Percentiles rank a stretch among this genome's conserved stretches.
Evolutionary conservation across 2,329 filamentous ascomycete genomes (phyloP).

Genomic region (Clonostachys rhizophaga): DNA sequence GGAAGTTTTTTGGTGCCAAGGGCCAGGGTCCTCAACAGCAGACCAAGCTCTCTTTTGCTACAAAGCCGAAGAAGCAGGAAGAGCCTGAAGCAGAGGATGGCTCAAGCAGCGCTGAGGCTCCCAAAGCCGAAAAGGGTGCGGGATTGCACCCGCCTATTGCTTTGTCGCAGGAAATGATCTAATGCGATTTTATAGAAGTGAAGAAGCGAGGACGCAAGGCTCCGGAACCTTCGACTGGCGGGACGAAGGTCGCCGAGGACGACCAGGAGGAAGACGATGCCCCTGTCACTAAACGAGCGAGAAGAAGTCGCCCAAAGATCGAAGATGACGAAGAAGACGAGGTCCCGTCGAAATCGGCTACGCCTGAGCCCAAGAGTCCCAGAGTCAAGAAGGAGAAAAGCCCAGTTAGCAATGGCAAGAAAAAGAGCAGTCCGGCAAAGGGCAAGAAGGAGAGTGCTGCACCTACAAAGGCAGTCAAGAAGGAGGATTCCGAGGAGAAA

Average conservation of each 20-base stretch:
- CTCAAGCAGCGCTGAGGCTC: too few species aligned
- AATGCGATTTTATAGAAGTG: constrained; percentile 20
- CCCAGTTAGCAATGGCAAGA: background rate
- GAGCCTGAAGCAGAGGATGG: constrained; percentile 5
- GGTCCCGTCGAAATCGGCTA: constrained; percentile 16
- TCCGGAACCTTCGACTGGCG: constrained; percentile 8
- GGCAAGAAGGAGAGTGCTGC: constrained; percentile 1
- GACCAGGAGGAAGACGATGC: constrained; percentile 52
- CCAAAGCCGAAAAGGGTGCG: too few species aligned
- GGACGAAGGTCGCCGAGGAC: constrained; percentile 25
- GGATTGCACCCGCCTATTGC: too few species aligned
- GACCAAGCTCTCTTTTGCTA: constrained; percentile 68
- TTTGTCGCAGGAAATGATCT: background rate
- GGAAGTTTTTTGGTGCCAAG: constrained; percentile 77
- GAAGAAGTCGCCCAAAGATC: constrained; percentile 39
- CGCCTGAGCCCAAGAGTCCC: background rate
- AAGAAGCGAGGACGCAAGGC: constrained; percentile 34
- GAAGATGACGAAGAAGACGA: constrained; percentile 47
- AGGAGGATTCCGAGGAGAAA: constrained; percentile 11
- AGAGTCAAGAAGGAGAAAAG: background rate
- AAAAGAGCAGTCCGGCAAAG: background rate
- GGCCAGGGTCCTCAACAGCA: constrained; percentile 60
- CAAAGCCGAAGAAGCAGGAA: constrained; percentile 26
- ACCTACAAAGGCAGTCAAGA: constrained; percentile 8
- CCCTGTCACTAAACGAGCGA: constrained; percentile 54